Evolutionary conservation across 192 early-diverging fungal species (phyloP).

Genomic region (Chytriomyces sp.): DNA sequence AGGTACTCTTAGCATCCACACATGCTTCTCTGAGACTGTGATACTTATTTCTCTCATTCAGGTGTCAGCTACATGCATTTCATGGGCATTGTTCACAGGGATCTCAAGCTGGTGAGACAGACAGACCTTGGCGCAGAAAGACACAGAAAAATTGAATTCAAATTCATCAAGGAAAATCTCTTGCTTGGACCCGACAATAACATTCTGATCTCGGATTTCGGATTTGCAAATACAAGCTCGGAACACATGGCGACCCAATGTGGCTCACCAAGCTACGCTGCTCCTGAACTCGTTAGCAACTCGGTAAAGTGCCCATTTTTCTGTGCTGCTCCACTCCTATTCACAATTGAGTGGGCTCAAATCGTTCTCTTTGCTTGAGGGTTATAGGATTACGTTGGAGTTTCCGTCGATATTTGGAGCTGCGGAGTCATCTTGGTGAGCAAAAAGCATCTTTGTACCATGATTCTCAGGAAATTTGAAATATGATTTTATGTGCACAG

Average conservation of each 20-base stretch:
- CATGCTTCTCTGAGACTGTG: background rate
- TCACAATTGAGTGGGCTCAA: background rate
- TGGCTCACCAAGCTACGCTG: constrained; percentile 53
- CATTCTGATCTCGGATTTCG: constrained; percentile 89
- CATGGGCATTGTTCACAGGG: constrained; percentile 51
- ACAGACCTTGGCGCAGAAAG: too few relatives aligned
- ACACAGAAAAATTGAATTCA: too few relatives aligned
- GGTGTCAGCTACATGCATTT: constrained; percentile 50
- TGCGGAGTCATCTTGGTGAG: constrained; percentile 42
- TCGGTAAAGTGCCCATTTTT: constrained; percentile 45
- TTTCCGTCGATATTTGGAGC: constrained; percentile 42
- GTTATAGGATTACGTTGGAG: constrained; percentile 12
- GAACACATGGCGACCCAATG: constrained; percentile 40
- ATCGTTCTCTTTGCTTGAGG: background rate
- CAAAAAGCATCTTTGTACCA: background rate
- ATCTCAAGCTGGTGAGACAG: constrained; percentile 46
- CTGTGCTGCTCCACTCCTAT: too few relatives aligned
- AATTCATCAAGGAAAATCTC: constrained; percentile 73
- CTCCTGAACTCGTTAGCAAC: constrained; percentile 51
- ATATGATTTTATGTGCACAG: background rate
- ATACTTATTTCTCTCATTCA: constrained; percentile 13
- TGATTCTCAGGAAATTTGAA: background rate
- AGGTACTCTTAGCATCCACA: constrained; percentile 49
- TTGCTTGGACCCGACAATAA: constrained; percentile 79
- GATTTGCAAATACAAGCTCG: constrained; percentile 69